phyloP scores from a whole-genome alignment of 2,329 filamentous ascomycete genomes.

The Ophiosphaerella korrae region DNA sequence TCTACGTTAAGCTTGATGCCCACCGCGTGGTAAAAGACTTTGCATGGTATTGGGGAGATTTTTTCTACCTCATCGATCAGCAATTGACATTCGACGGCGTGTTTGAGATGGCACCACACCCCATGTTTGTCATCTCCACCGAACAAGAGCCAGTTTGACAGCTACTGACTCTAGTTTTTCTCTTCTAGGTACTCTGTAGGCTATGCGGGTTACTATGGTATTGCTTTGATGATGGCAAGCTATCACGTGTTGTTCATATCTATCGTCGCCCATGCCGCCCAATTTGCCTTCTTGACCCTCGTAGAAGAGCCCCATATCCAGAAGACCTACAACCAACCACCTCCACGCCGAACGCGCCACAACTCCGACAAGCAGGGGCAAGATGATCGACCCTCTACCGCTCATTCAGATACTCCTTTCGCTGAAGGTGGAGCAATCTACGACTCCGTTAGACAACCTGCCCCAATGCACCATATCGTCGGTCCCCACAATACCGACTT shows the following conservation, averaged over 20 bases:
- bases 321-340: slow-evolving; percentile 91
- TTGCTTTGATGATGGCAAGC: slow-evolving; percentile 96
- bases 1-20: slow-evolving; percentile 84
- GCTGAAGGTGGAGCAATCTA: slow-evolving; percentile 46
- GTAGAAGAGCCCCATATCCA: slow-evolving; percentile 99
- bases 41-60: slow-evolving; percentile 99
- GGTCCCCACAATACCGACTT: slow-evolving; percentile 85
- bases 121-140: too few relatives aligned
- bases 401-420: slow-evolving; percentile 46
- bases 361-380: slow-evolving; percentile 46
- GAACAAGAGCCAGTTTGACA: neutral
- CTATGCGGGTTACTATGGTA: slow-evolving; percentile 97
- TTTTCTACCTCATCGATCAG: slow-evolving; percentile 98
- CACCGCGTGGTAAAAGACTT: slow-evolving; percentile 98
- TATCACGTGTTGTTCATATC: slow-evolving; percentile 98
- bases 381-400: slow-evolving; percentile 45
- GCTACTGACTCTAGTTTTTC: slow-evolving; percentile 10
- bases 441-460: slow-evolving; percentile 59
- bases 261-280: slow-evolving; percentile 88
- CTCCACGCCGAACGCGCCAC: slow-evolving; percentile 69
- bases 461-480: slow-evolving; percentile 79
- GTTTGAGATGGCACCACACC: slow-evolving; percentile 88
- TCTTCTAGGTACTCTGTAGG: slow-evolving; percentile 54
- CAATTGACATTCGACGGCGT: slow-evolving; percentile 97
- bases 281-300: slow-evolving; percentile 88